phyloP scores from a whole-genome alignment of 768 basidiomycete species.

The Termitomyces heimii region DNA sequence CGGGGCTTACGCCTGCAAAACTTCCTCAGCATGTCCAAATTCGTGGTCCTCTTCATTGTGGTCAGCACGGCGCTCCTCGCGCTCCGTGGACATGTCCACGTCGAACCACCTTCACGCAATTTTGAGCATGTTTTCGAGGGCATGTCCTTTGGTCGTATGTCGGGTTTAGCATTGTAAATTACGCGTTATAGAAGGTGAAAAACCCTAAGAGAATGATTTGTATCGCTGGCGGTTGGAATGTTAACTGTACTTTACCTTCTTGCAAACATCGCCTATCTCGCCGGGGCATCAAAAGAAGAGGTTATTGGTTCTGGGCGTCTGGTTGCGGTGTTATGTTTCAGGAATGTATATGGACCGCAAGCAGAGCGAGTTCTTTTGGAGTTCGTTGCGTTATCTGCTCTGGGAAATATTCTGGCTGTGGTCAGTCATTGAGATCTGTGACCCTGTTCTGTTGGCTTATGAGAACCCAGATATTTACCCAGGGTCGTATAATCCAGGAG shows the following conservation, averaged over 20 bases:
- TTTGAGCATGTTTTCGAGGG: constrained; percentile 27
- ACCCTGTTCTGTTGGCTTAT: neutral
- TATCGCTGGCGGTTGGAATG: constrained; percentile 48
- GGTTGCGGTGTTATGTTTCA: constrained; percentile 63
- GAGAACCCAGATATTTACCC: constrained; percentile 10
- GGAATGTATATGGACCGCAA: constrained; percentile 52
- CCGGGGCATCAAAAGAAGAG: constrained; percentile 59
- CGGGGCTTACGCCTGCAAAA: constrained; percentile 57
- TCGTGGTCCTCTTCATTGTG: constrained; percentile 38
- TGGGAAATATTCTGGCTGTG: constrained; percentile 50
- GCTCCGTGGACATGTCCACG: constrained; percentile 24
- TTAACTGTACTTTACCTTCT: constrained; percentile 53
- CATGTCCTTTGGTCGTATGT: constrained; percentile 41
- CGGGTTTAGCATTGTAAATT: constrained; percentile 66
- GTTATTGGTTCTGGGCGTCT: constrained; percentile 53
- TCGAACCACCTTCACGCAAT: constrained; percentile 21
- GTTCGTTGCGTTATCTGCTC: constrained; percentile 30
- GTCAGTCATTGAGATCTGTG: constrained; percentile 6
- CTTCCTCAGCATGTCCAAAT: constrained; percentile 48
- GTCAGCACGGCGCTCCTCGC: constrained; percentile 39
- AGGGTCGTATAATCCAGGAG: constrained; percentile 45
- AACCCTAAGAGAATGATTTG: constrained; percentile 59
- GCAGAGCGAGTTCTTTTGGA: constrained; percentile 34
- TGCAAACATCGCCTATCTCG: constrained; percentile 63
- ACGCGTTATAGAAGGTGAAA: constrained; percentile 57